Evolutionary conservation across 257 asterid genomes (phyloP).

Genomic region (Cinchona pubescens): DNA sequence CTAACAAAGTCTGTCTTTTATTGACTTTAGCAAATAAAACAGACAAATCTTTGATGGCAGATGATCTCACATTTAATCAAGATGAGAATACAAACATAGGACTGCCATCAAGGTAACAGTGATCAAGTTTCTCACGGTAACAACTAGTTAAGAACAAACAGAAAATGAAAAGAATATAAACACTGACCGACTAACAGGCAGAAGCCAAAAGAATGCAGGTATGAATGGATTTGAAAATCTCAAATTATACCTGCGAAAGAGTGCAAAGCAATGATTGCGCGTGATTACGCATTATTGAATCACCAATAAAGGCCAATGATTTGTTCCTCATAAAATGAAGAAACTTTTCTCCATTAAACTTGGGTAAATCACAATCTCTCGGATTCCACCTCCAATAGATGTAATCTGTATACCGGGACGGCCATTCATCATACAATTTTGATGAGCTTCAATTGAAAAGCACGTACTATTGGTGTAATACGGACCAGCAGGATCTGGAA

Average conservation of each 20-base stretch:
- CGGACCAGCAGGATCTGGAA: slow-evolving; percentile 56
- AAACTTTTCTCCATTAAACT: slow-evolving; percentile 46
- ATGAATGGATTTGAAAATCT: background rate
- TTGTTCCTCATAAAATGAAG: slow-evolving; percentile 53
- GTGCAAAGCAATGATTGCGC: slow-evolving; percentile 73
- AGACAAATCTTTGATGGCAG: background rate
- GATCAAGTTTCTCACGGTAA: background rate
- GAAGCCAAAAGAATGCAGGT: background rate
- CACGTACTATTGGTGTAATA: slow-evolving; percentile 57
- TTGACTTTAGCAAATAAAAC: background rate
- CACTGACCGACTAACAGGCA: background rate
- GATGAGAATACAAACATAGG: background rate
- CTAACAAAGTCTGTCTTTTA: background rate
- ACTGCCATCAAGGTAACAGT: background rate
- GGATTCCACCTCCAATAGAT: slow-evolving; percentile 85
- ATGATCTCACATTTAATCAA: background rate
- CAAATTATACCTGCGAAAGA: slow-evolving; percentile 63
- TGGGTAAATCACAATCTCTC: slow-evolving; percentile 50
- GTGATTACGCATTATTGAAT: slow-evolving; percentile 85
- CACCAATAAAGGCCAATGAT: slow-evolving; percentile 70
- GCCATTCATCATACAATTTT: slow-evolving; percentile 75
- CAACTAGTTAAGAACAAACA: too few relatives aligned
- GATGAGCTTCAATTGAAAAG: slow-evolving; percentile 54
- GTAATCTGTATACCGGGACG: slow-evolving; percentile 64
- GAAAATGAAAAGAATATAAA: background rate